These are phyloP conservation scores for Pleoardoris graminearum DNA, from an alignment of 2,329 filamentous ascomycete genomes.

Conservation along the genomic window DNA sequence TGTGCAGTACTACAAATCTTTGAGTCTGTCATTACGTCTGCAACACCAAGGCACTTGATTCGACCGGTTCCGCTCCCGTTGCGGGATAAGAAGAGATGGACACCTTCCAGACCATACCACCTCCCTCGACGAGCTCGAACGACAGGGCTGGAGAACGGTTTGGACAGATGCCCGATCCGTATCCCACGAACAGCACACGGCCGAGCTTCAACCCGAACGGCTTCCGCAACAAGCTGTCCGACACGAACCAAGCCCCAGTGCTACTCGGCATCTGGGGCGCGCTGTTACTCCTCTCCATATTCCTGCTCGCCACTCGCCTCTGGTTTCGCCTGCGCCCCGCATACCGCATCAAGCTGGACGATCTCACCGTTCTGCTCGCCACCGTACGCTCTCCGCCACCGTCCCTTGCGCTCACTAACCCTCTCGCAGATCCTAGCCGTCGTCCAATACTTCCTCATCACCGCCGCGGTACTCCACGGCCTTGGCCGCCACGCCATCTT, in stretches of 20 bases:
- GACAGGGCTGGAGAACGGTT: conserved; percentile 3
- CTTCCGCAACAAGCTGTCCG: not conserved
- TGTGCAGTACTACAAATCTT: not conserved
- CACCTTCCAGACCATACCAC: not conserved
- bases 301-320: conserved; percentile 23
- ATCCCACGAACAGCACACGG: not conserved
- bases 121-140: not conserved
- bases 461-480: conserved; percentile 22
- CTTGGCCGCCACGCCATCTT: conserved; percentile 28
- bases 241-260: conserved; percentile 26
- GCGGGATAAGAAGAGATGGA: not conserved
- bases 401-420: not conserved
- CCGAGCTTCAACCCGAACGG: conserved; percentile 5
- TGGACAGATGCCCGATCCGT: not conserved
- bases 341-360: conserved; percentile 21
- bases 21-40: not conserved
- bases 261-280: conserved; percentile 26
- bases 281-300: conserved; percentile 21
- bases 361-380: conserved; percentile 24
- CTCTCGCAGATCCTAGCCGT: conserved; percentile 23
- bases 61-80: not conserved
- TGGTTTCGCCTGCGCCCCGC: conserved; percentile 23
- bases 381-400: conserved; percentile 18
- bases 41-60: not conserved
- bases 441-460: conserved; percentile 23